A percentile compares a stretch with the other conserved stretches of the same genome.
phyloP scores from a whole-genome alignment of 2,329 filamentous ascomycete genomes.

The Mycocentrospora acerina region DNA sequence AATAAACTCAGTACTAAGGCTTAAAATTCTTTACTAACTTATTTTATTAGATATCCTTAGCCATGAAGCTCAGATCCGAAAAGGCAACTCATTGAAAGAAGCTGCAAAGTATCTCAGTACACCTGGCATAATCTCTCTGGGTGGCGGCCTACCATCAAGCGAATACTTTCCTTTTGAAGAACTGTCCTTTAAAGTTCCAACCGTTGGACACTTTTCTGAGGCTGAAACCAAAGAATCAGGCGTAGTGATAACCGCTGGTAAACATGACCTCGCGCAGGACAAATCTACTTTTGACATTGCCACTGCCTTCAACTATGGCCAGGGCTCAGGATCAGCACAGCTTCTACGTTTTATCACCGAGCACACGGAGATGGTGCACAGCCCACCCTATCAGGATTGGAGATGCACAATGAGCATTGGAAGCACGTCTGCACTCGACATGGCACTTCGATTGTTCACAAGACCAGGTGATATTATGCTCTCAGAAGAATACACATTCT shows the following conservation, averaged over 20 bases:
- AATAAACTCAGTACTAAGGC: too few relatives aligned
- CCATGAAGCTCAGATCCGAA: slow-evolving; percentile 57
- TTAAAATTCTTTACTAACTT: slow-evolving; percentile 4
- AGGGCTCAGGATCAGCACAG: slow-evolving; percentile 82
- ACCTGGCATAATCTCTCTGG: slow-evolving; percentile 85
- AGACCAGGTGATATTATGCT: slow-evolving; percentile 74
- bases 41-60: slow-evolving; percentile 43
- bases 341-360: slow-evolving; percentile 89
- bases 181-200: slow-evolving; percentile 72
- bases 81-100: slow-evolving; percentile 69
- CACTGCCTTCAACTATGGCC: slow-evolving; percentile 90
- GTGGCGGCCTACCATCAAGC: slow-evolving; percentile 84
- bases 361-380: slow-evolving; percentile 88
- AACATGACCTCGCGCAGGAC: slow-evolving; percentile 74
- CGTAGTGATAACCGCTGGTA: slow-evolving; percentile 67
- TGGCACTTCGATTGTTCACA: slow-evolving; percentile 79
- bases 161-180: slow-evolving; percentile 92
- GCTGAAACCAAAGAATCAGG: slow-evolving; percentile 64
- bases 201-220: slow-evolving; percentile 69
- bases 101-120: slow-evolving; percentile 78
- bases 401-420: slow-evolving; percentile 79
- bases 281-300: slow-evolving; percentile 72
- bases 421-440: slow-evolving; percentile 82
- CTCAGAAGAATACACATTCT: slow-evolving; percentile 90
- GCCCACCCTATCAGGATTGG: slow-evolving; percentile 91